These are phyloP conservation scores for Endocarpon pusillum DNA, from an alignment of 495 filamentous ascomycete species.

Conservation along the genomic window DNA sequence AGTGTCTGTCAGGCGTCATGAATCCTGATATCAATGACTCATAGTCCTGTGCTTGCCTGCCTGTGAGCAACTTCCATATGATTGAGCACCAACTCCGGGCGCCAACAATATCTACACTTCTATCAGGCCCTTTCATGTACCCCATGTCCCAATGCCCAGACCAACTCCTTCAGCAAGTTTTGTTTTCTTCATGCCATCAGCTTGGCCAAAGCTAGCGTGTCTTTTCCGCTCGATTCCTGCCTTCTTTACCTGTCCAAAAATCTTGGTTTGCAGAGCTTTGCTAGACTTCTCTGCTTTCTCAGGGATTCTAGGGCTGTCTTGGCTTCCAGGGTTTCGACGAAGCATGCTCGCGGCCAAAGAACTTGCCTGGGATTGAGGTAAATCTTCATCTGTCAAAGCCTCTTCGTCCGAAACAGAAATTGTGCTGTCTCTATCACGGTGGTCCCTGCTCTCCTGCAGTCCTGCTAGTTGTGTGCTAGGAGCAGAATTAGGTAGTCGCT, in stretches of 20 bases:
- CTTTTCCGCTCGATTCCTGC: conserved; percentile 36
- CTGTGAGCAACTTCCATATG: too few species aligned
- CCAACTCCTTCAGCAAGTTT: conserved; percentile 39
- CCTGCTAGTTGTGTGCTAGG: conserved; percentile 13
- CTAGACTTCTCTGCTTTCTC: conserved; percentile 21
- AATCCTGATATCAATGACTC: too few species aligned
- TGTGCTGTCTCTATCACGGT: conserved; percentile 68
- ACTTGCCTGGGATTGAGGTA: conserved; percentile 34
- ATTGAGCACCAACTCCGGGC: too few species aligned
- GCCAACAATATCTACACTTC: too few species aligned
- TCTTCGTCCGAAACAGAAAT: conserved; percentile 71
- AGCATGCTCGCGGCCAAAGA: conserved; percentile 35
- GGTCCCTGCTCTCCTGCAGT: conserved; percentile 18
- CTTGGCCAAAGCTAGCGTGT: conserved; percentile 32
- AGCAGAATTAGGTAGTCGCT: conserved; percentile 14
- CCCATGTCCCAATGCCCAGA: conserved; percentile 41
- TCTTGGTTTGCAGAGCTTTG: conserved; percentile 40
- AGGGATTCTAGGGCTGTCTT: conserved; percentile 9
- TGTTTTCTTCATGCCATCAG: conserved; percentile 40
- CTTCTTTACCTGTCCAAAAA: conserved; percentile 53
- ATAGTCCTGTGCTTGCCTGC: too few species aligned
- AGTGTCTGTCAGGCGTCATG: too few species aligned
- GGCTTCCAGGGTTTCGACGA: conserved; percentile 20
- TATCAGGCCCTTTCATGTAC: conserved; percentile 1
- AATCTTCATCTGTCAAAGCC: conserved; percentile 36